Conservation (phyloP, 306 rosid genomes). For the Pyrus bretschneideri region DNA sequence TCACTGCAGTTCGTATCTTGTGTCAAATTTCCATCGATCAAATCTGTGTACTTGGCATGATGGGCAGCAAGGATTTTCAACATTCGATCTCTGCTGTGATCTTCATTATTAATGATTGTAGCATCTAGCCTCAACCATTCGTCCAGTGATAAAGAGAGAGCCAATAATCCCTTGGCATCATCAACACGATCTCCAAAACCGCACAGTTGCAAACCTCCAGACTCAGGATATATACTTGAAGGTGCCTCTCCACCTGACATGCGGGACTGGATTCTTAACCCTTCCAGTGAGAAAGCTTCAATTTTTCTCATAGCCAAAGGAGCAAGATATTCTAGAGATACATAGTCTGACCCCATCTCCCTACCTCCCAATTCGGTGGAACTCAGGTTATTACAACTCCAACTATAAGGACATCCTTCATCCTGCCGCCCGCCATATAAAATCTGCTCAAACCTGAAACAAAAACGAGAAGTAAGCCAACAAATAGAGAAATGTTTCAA, state of each 20-base stretch:
- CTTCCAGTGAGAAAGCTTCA: slow-evolving; percentile 58
- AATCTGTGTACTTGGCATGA: slow-evolving; percentile 37
- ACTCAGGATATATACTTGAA: slow-evolving; percentile 30
- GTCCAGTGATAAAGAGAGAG: slow-evolving; percentile 49
- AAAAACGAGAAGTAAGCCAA: slow-evolving; percentile 16
- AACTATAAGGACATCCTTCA: slow-evolving; percentile 24
- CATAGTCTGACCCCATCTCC: slow-evolving; percentile 20
- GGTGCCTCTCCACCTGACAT: slow-evolving; percentile 46
- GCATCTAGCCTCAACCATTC: slow-evolving; percentile 73
- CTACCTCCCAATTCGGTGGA: slow-evolving; percentile 14
- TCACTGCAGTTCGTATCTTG: slow-evolving; percentile 14
- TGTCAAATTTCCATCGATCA: slow-evolving; percentile 28
- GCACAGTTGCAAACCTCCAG: slow-evolving; percentile 16
- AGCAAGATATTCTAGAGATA: slow-evolving; percentile 43
- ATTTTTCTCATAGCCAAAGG: slow-evolving; percentile 38
- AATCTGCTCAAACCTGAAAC: slow-evolving; percentile 37
- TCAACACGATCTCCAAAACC: slow-evolving; percentile 14
- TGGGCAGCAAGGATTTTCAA: slow-evolving; percentile 45
- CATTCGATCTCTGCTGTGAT: slow-evolving; percentile 25
- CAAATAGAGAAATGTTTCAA: neutral
- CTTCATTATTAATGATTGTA: slow-evolving; percentile 40
- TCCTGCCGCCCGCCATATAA: slow-evolving; percentile 15
- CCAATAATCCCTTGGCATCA: slow-evolving; percentile 33
- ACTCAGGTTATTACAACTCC: neutral
- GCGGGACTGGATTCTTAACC: slow-evolving; percentile 62